Percentiles rank a stretch among this genome's conserved stretches.
phyloP scores from a whole-genome alignment of 2,329 filamentous ascomycete species.

The Penicillium sp. region DNA sequence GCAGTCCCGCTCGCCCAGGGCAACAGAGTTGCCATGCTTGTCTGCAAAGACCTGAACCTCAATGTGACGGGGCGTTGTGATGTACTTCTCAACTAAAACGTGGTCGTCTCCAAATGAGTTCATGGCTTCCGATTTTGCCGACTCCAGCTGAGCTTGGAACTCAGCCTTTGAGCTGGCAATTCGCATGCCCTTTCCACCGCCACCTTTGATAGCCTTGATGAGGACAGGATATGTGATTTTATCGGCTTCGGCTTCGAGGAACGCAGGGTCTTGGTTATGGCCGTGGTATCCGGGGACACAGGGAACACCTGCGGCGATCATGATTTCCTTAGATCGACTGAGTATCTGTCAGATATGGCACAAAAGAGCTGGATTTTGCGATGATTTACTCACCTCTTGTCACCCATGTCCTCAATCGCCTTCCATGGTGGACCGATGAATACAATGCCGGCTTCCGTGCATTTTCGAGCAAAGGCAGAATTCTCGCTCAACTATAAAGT shows the following conservation, averaged over 20 bases:
- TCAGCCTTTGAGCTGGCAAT: conserved; percentile 64
- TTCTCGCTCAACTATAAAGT: conserved; percentile 77
- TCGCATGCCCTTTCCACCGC: conserved; percentile 72
- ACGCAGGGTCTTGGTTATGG: conserved; percentile 71
- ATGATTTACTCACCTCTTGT: conserved; percentile 69
- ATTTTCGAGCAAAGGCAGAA: conserved; percentile 84
- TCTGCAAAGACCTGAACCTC: conserved; percentile 73
- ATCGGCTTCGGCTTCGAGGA: conserved; percentile 72
- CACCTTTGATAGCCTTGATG: conserved; percentile 69
- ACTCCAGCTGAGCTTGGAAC: conserved; percentile 66
- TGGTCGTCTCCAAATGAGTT: conserved; percentile 70
- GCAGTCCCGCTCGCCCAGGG: conserved; percentile 69
- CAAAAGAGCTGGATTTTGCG: too few species aligned
- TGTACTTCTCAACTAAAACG: conserved; percentile 73
- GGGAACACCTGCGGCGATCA: conserved; percentile 91
- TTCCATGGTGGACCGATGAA: conserved; percentile 90
- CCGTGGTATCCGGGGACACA: conserved; percentile 98
- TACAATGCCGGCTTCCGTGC: conserved; percentile 84
- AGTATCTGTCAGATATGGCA: background rate
- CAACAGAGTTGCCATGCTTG: conserved; percentile 68
- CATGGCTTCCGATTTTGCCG: conserved; percentile 67
- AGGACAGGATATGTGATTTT: conserved; percentile 71
- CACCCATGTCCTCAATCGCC: conserved; percentile 83
- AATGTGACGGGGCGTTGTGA: conserved; percentile 69
- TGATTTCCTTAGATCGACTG: conserved; percentile 88